Evolutionary conservation across 306 rosid genomes (phyloP), one percentile per base, ranked within the genome.

Genomic region (Vicia villosa): DNA sequence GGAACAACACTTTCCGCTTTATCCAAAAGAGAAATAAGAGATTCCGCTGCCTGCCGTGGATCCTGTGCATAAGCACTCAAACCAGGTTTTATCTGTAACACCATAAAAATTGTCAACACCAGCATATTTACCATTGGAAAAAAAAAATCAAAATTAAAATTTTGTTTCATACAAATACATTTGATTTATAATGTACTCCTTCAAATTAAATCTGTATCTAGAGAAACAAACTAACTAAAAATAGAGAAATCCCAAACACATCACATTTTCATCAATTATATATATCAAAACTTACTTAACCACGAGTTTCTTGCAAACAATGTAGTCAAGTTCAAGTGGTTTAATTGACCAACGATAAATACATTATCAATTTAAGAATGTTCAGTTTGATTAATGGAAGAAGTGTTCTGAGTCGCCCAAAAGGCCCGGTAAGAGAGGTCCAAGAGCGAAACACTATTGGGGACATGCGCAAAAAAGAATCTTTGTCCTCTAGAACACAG

Each of bases 1-100:
- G 98, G 98, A 59, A 92, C 89, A 51, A 81, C 98, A 30, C 80
- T 57, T 52, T 86, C 84, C 4, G 96, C 96, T 71, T 84, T 66
- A 12, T 80, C 89, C 51, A 92, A 85, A 21, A 92, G 89, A 36
- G 79, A n/a, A 64, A 63, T n/a, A 62, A 92, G 79, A 60, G 98
- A 92, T 20, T 79, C 66, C 3, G 96, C 98, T 14, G 95, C 95
- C 24, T 75, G 36, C 43, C 21, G 85, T 60, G 96, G 96, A 57
- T 86, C 70, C 66, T 69, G 49, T 11, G 98, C 91, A n/a, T 78
- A 84, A 13, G 87, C 84, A 66, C 98, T 92, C 74, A 92, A 60
- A 42, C 98, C 98, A 17, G 95, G 96, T 57, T 84, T 80, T 22
- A 55, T 49, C 90, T 86, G 67, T 74, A 54, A 67, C 20, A 38